phyloP scores from a whole-genome alignment of 495 filamentous ascomycete genomes.

The Choiromyces venosus region DNA sequence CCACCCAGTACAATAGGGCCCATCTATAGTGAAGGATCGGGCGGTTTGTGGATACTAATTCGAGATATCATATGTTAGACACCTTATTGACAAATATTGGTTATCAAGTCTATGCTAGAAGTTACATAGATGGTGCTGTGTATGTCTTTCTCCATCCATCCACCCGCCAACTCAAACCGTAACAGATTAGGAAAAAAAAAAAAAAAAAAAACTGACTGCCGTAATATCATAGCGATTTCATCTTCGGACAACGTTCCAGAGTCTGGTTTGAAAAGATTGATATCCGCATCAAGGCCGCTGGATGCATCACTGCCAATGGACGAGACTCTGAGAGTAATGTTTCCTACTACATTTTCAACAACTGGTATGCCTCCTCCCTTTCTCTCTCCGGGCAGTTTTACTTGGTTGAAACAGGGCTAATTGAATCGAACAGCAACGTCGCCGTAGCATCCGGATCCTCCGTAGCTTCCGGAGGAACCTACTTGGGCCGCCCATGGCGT shows the following conservation, averaged over 20 bases:
- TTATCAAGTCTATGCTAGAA: slow-evolving; percentile 53
- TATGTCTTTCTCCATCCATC: slow-evolving; percentile 3
- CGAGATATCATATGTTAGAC: slow-evolving; percentile 43
- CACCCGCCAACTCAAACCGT: too few relatives aligned
- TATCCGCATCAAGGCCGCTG: slow-evolving; percentile 52
- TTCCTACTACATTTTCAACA: slow-evolving; percentile 61
- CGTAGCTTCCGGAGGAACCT: slow-evolving; percentile 52
- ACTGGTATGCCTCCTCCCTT: slow-evolving; percentile 42
- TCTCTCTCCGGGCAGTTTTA: background rate
- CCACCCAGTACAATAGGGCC: too few relatives aligned
- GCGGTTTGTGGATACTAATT: too few relatives aligned
- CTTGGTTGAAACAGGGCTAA: background rate
- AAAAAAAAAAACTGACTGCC: too few relatives aligned
- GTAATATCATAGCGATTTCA: slow-evolving; percentile 56
- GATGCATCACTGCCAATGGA: slow-evolving; percentile 59
- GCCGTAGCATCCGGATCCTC: slow-evolving; percentile 48
- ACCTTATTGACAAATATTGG: slow-evolving; percentile 58
- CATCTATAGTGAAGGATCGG: too few relatives aligned
- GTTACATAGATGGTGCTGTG: slow-evolving; percentile 56
- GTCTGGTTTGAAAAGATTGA: slow-evolving; percentile 59
- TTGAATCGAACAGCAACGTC: slow-evolving; percentile 42
- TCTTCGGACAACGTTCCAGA: slow-evolving; percentile 58
- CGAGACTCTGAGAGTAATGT: slow-evolving; percentile 49
- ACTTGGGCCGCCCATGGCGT: slow-evolving; percentile 63
- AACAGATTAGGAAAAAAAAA: too few relatives aligned